phyloP scores from a whole-genome alignment of 2,329 filamentous ascomycete species.

The Aureobasidium sp. region DNA sequence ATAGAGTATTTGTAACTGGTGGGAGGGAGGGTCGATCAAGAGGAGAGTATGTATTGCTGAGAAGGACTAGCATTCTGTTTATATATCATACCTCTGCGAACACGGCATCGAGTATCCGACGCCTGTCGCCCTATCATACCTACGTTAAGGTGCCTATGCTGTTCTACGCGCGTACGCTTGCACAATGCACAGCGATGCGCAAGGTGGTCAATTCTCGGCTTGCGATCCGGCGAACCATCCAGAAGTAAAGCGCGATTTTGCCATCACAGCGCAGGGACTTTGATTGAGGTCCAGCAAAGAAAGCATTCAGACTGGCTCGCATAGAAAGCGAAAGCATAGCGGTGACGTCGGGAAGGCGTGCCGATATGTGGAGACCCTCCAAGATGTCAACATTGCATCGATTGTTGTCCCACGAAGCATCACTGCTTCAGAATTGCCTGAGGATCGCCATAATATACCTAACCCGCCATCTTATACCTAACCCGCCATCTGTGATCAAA shows the following conservation, averaged over 20 bases:
- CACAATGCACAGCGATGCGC: neutral
- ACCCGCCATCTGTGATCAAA: neutral
- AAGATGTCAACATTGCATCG: neutral
- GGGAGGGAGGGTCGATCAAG: too few relatives aligned
- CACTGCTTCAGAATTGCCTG: constrained; percentile 1
- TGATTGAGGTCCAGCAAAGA: neutral
- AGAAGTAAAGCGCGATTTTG: neutral
- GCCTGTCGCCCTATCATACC: neutral
- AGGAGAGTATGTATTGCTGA: neutral
- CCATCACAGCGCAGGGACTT: neutral
- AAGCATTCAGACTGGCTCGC: constrained; percentile 3
- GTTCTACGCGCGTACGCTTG: neutral
- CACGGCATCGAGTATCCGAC: neutral
- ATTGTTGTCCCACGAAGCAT: neutral
- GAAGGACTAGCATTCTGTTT: neutral
- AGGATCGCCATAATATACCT: neutral
- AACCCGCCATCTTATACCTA: neutral
- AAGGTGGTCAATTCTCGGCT: neutral
- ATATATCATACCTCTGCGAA: constrained; percentile 3
- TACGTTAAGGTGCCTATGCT: neutral
- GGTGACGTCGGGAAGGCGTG: constrained; percentile 9
- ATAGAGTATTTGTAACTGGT: neutral
- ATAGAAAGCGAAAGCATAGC: neutral
- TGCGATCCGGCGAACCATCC: neutral
- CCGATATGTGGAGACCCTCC: neutral